Conservation (phyloP, 768 basidiomycete species). For the Phylloporus sp. region DNA sequence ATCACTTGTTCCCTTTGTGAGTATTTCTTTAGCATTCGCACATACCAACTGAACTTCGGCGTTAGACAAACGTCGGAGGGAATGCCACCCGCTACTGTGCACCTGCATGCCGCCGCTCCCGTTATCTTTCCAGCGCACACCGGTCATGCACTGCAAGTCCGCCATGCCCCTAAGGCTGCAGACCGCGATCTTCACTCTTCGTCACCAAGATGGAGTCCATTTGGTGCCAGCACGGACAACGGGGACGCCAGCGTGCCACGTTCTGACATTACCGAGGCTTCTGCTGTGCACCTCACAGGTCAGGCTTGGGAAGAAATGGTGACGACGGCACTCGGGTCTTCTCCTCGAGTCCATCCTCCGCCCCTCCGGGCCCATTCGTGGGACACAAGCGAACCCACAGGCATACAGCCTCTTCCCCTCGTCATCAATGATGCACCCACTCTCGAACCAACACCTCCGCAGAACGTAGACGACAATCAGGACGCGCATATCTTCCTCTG, state of each 20-base stretch:
- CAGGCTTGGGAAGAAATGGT: constrained; percentile 10
- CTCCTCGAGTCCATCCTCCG: neutral
- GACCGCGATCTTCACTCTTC: neutral
- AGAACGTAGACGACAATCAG: constrained; percentile 5
- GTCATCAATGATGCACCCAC: neutral
- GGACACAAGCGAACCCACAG: neutral
- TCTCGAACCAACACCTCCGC: neutral
- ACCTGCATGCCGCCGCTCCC: neutral
- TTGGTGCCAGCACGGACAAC: neutral
- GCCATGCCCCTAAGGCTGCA: neutral
- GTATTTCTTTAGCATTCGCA: neutral
- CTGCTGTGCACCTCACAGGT: neutral
- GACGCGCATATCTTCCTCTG: constrained; percentile 8
- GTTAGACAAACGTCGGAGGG: neutral
- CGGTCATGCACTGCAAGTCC: neutral
- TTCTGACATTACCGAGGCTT: neutral
- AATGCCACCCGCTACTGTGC: neutral
- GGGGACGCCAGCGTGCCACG: neutral
- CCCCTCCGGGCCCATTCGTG: neutral
- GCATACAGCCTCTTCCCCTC: neutral
- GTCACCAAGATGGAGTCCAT: neutral
- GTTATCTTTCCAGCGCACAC: neutral
- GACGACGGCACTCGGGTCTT: neutral
- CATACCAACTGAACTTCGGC: neutral
- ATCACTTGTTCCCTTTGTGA: neutral